phyloP scores from a whole-genome alignment of 257 asterid genomes.

The Craterostigma plantagineum region DNA sequence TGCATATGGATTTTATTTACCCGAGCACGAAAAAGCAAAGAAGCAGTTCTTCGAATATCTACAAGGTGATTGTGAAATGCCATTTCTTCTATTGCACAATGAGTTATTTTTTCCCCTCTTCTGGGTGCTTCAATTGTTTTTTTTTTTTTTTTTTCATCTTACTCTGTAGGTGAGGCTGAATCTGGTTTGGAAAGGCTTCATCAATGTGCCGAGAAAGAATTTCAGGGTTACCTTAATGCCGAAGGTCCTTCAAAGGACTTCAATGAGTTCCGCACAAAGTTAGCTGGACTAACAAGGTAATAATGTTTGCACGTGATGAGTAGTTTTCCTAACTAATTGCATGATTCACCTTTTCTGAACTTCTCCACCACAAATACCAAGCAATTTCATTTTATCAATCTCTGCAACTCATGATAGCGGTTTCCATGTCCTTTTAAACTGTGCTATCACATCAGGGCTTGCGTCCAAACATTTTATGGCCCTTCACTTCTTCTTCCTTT shows the following conservation, averaged over 20 bases:
- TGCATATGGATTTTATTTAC: conserved; percentile 84
- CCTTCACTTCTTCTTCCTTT: too few species aligned
- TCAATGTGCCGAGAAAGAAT: conserved; percentile 95
- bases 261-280: conserved; percentile 84
- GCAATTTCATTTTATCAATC: too few species aligned
- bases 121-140: conserved; percentile 3
- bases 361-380: too few species aligned
- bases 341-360: too few species aligned
- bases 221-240: conserved; percentile 35
- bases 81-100: background rate
- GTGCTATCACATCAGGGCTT: too few species aligned
- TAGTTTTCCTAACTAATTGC: too few species aligned
- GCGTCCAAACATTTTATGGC: too few species aligned
- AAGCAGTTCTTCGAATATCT: conserved; percentile 87
- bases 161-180: conserved; percentile 95
- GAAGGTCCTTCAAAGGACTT: conserved; percentile 61
- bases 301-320: background rate
- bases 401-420: too few species aligned
- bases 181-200: conserved; percentile 98
- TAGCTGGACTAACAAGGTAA: conserved; percentile 94
- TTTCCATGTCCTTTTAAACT: too few species aligned
- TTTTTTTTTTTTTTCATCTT: background rate
- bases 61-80: conserved; percentile 40
- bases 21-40: conserved; percentile 47
- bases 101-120: too few species aligned